phyloP scores from a whole-genome alignment of 164 flowering plant species.

The Umbellularia californica region DNA sequence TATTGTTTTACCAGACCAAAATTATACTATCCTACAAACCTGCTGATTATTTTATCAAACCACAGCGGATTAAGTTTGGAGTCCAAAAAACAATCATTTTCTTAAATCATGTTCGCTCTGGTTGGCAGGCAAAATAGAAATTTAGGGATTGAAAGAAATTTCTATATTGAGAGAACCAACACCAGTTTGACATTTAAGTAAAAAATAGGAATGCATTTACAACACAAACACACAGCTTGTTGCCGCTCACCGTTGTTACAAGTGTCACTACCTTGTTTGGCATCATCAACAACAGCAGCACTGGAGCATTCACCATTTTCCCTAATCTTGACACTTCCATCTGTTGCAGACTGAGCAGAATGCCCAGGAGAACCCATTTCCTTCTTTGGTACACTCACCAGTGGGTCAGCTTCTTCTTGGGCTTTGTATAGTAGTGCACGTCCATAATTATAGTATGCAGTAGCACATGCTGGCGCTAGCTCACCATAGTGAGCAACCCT shows the following conservation, averaged over 20 bases:
- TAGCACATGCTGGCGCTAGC: slow-evolving; percentile 78
- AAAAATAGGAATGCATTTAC: too few relatives aligned
- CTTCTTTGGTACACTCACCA: slow-evolving; percentile 67
- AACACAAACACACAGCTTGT: slow-evolving; percentile 36
- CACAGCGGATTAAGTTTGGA: too few relatives aligned
- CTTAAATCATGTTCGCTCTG: too few relatives aligned
- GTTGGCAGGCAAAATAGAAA: too few relatives aligned
- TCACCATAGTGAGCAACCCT: slow-evolving; percentile 90
- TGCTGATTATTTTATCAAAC: too few relatives aligned
- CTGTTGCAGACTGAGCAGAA: slow-evolving; percentile 34
- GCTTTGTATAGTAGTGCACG: slow-evolving; percentile 82
- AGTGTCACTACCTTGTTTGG: slow-evolving; percentile 31
- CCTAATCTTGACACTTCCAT: slow-evolving; percentile 21
- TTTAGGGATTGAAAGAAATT: too few relatives aligned
- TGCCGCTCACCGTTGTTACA: slow-evolving; percentile 28
- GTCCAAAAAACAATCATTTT: too few relatives aligned
- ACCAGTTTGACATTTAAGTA: too few relatives aligned
- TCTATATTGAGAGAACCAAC: not conserved
- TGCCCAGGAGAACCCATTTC: slow-evolving; percentile 37
- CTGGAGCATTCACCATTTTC: slow-evolving; percentile 43
- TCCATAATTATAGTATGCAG: slow-evolving; percentile 77
- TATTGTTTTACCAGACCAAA: too few relatives aligned
- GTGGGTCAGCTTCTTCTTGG: slow-evolving; percentile 90
- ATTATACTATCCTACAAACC: too few relatives aligned
- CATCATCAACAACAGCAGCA: slow-evolving; percentile 45